Percentiles rank a stretch among this genome's conserved stretches.
Evolutionary conservation across 2,329 filamentous ascomycete genomes (phyloP).

Genomic region (Zopfia rhizophila): DNA sequence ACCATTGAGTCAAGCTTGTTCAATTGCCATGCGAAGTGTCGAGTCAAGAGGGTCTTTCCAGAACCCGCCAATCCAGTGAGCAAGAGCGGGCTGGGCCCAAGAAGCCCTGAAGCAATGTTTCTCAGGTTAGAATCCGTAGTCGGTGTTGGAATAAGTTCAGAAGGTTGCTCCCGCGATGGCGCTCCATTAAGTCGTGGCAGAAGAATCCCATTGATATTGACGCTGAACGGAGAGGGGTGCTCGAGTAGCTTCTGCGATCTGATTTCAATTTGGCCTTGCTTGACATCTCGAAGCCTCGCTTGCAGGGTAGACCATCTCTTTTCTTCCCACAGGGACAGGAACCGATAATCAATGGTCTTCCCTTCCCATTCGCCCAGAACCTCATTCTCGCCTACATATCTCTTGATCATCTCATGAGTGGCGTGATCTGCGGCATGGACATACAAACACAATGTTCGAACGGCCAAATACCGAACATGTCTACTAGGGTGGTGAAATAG

Average conservation of each 20-base stretch:
- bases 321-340: slow-evolving; percentile 73
- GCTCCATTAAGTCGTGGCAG: slow-evolving; percentile 49
- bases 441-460: slow-evolving; percentile 82
- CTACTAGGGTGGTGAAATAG: slow-evolving; percentile 70
- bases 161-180: slow-evolving; percentile 36
- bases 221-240: slow-evolving; percentile 43
- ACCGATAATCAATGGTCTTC: slow-evolving; percentile 78
- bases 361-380: slow-evolving; percentile 81
- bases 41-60: slow-evolving; percentile 88
- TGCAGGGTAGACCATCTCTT: slow-evolving; percentile 57
- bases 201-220: slow-evolving; percentile 50
- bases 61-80: slow-evolving; percentile 85
- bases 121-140: slow-evolving; percentile 80
- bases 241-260: slow-evolving; percentile 17
- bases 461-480: slow-evolving; percentile 80
- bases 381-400: slow-evolving; percentile 71
- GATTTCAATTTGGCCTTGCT: slow-evolving; percentile 1
- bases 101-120: slow-evolving; percentile 73
- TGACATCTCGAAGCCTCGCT: slow-evolving; percentile 17
- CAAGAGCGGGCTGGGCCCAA: slow-evolving; percentile 76
- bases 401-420: slow-evolving; percentile 74
- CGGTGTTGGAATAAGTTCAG: slow-evolving; percentile 67
- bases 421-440: slow-evolving; percentile 83
- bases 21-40: slow-evolving; percentile 82
- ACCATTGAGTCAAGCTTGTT: slow-evolving; percentile 86